phyloP scores from a whole-genome alignment of 441 rosid genomes.

The Melastoma candidum region DNA sequence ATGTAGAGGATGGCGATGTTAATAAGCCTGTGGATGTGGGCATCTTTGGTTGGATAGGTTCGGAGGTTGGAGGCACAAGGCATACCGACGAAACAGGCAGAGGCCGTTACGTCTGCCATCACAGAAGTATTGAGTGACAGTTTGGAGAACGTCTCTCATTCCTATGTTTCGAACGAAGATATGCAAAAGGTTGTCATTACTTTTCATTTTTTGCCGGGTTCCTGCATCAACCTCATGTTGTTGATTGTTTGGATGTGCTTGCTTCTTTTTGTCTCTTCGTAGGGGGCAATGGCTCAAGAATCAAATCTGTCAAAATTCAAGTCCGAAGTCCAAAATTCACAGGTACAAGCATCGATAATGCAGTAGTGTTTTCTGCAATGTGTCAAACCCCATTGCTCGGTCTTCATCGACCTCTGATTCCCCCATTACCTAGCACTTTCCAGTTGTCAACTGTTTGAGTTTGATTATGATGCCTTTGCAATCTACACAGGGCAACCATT shows the following conservation, averaged over 20 bases:
- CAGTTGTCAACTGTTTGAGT: not conserved
- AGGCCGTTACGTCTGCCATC: constrained; percentile 51
- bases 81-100: constrained; percentile 54
- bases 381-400: not conserved
- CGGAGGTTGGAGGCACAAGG: constrained; percentile 59
- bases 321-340: constrained; percentile 44
- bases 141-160: constrained; percentile 48
- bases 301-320: constrained; percentile 53
- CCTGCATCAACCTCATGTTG: constrained; percentile 1
- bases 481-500: constrained; percentile 37
- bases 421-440: not conserved
- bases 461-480: constrained; percentile 6
- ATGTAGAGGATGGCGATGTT: not conserved
- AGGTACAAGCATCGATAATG: constrained; percentile 17
- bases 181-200: constrained; percentile 44
- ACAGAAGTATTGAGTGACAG: constrained; percentile 45
- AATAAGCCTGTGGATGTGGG: not conserved
- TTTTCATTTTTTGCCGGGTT: not conserved
- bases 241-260: constrained; percentile 3
- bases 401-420: not conserved
- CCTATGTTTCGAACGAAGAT: constrained; percentile 46
- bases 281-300: constrained; percentile 51
- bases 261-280: not conserved
- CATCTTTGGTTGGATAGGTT: constrained; percentile 28
- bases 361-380: not conserved